Evolutionary conservation across 192 early-diverging fungal species (phyloP), one percentile per base, ranked within the genome.

Genomic region (Gigaspora rosea): DNA sequence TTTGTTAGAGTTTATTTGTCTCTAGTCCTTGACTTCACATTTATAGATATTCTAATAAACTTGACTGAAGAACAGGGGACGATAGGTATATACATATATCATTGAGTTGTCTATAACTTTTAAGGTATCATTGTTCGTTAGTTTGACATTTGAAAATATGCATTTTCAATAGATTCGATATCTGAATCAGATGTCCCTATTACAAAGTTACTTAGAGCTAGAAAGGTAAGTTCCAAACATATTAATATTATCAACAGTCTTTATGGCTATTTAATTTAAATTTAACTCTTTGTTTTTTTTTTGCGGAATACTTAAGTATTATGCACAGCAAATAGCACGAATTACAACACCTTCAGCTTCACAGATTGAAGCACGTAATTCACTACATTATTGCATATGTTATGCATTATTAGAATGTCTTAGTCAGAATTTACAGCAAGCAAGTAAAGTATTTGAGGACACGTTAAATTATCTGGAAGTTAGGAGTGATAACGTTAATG

Each of bases 341-440:
- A n/a, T 82, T 6, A 71, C 81, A 18, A 78, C 61, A 13, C 58
- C 82, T 32, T 72, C 80, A 0, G 70, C 68, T 56, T 72, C 65
- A 50, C 77, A 64, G 78, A 33, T 52, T 54, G 73, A 77, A 48
- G 68, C 65, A 22, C 58, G 69, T 54, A 78, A 47, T 47, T 75
- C 71, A 10, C 57, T 71, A 50, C 52, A 81, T 36, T 65, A 72
- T 16, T 80, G 73, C 54, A 72, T 78, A 5, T 82, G 82, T 58
- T 76, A 73, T 65, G 80, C 74, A 6, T 57, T 82, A 22, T 75
- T 86, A 41, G 78, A 82, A 67, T 83, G 83, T 67, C 76, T 86
- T 50, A 76, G 70, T 8, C 63, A 76, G 15, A 80, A 82, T 20
- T 41, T 86, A 13, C 77, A 75, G 20, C 56, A 64, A 47, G 85